phyloP scores from a whole-genome alignment of 108 stramenopile genomes.

The Nannochloropsis gaditana region DNA sequence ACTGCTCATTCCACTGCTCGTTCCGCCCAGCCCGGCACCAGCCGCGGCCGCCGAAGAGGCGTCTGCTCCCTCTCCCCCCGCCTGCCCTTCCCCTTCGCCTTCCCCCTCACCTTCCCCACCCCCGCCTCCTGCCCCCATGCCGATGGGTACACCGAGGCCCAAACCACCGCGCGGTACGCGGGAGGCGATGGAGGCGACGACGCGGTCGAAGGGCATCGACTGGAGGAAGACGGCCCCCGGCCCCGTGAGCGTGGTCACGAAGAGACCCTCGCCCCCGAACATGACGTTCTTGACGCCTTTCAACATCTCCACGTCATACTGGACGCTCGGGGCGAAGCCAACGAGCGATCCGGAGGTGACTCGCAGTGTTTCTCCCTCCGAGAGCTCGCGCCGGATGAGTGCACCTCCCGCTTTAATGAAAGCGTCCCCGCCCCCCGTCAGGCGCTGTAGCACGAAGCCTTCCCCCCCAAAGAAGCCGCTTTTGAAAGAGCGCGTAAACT shows the following conservation, averaged over 20 bases:
- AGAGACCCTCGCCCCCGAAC: constrained; percentile 81
- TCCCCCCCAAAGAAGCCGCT: constrained; percentile 81
- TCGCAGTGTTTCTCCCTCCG: constrained; percentile 67
- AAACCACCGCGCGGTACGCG: constrained; percentile 68
- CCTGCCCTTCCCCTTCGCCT: neutral
- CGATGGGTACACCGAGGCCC: constrained; percentile 62
- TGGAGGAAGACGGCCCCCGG: constrained; percentile 78
- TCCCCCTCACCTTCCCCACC: constrained; percentile 30
- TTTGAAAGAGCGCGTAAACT: constrained; percentile 65
- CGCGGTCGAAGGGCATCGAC: constrained; percentile 80
- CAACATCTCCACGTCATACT: constrained; percentile 73
- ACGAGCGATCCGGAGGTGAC: constrained; percentile 72
- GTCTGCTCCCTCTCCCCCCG: neutral
- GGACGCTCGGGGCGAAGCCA: constrained; percentile 63
- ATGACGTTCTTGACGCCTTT: constrained; percentile 73
- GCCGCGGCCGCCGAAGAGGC: neutral
- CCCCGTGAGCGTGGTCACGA: constrained; percentile 70
- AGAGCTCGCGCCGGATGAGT: constrained; percentile 67
- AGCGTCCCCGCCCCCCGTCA: constrained; percentile 70
- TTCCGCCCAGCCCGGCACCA: neutral
- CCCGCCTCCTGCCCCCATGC: constrained; percentile 58
- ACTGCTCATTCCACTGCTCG: neutral
- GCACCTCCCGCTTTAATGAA: constrained; percentile 77
- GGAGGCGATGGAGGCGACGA: constrained; percentile 74
- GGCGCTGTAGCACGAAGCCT: constrained; percentile 74